Percentiles rank a stretch among this genome's conserved stretches.
These are phyloP conservation scores for Lumnitzera littorea DNA, from an alignment of 345 rosid species.

Conservation along the genomic window DNA sequence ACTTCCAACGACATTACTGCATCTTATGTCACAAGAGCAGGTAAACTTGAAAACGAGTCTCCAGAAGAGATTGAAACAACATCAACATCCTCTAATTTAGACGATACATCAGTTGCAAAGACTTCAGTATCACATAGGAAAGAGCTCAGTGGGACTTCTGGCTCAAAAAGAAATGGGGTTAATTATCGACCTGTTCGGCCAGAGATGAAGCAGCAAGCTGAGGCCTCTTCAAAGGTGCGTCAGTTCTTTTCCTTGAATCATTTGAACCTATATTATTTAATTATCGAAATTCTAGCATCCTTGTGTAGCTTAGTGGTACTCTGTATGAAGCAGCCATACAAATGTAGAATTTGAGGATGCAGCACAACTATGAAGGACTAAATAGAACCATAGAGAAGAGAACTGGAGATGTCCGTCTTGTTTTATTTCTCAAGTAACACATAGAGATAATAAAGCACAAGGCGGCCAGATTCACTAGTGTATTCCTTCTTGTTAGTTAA, in stretches of 20 bases:
- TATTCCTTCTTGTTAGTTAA: too few relatives aligned
- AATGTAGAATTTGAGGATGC: too few relatives aligned
- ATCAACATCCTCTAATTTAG: neutral
- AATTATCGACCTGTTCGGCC: slow-evolving; percentile 6
- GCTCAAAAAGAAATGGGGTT: slow-evolving; percentile 15
- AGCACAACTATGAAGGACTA: too few relatives aligned
- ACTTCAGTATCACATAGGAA: slow-evolving; percentile 2
- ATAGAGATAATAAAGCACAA: too few relatives aligned
- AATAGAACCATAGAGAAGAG: too few relatives aligned
- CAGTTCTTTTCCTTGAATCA: neutral
- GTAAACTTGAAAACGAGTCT: slow-evolving; percentile 10
- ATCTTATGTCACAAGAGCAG: slow-evolving; percentile 14
- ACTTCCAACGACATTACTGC: slow-evolving; percentile 5
- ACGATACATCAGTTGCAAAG: slow-evolving; percentile 14
- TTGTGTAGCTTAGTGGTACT: too few relatives aligned
- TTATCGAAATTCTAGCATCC: too few relatives aligned
- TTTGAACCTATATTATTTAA: neutral
- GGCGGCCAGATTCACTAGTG: too few relatives aligned
- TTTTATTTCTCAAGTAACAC: too few relatives aligned
- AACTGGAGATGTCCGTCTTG: too few relatives aligned
- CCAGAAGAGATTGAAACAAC: slow-evolving; percentile 18
- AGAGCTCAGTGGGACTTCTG: slow-evolving; percentile 9
- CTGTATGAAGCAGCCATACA: too few relatives aligned
- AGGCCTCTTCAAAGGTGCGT: slow-evolving; percentile 29
- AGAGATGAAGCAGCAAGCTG: slow-evolving; percentile 15